Evolutionary conservation across 2,329 filamentous ascomycete genomes (phyloP).

Genomic region (Seiridium cupressi): DNA sequence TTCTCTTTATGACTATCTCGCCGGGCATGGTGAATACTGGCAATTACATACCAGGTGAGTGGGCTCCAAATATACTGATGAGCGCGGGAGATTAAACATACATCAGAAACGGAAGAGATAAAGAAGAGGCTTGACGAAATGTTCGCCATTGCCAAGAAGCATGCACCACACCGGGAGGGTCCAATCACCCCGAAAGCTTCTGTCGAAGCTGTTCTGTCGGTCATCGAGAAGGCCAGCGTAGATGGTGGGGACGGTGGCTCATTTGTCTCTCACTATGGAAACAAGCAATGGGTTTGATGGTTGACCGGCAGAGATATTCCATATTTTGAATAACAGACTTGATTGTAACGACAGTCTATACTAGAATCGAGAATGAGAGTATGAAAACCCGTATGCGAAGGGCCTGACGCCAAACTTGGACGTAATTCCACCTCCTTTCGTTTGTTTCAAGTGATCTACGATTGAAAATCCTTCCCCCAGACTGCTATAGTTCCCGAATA

Average conservation of each 20-base stretch:
- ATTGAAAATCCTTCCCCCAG: too few relatives aligned
- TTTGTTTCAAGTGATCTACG: too few relatives aligned
- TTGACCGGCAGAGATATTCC: too few relatives aligned
- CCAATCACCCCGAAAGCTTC: slow-evolving; percentile 19
- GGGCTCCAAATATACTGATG: background rate
- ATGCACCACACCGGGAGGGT: slow-evolving; percentile 22
- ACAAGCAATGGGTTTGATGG: slow-evolving; percentile 47
- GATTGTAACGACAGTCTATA: too few relatives aligned
- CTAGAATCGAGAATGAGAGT: too few relatives aligned
- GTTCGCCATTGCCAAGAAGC: background rate
- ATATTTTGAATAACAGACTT: too few relatives aligned
- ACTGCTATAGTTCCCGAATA: too few relatives aligned
- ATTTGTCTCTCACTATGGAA: slow-evolving; percentile 54
- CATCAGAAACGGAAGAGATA: background rate
- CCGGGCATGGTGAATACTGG: slow-evolving; percentile 39
- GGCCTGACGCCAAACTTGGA: too few relatives aligned
- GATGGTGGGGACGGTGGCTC: slow-evolving; percentile 37
- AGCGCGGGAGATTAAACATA: background rate
- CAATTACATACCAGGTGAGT: background rate
- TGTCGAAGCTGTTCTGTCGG: slow-evolving; percentile 15
- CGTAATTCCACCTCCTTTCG: too few relatives aligned
- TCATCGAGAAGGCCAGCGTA: slow-evolving; percentile 23
- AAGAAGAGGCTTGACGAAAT: slow-evolving; percentile 16
- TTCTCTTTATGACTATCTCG: slow-evolving; percentile 42
- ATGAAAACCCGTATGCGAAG: too few relatives aligned